These are phyloP conservation scores for Nyssa sinensis DNA, from an alignment of 148 eudicot species.

Conservation along the genomic window DNA sequence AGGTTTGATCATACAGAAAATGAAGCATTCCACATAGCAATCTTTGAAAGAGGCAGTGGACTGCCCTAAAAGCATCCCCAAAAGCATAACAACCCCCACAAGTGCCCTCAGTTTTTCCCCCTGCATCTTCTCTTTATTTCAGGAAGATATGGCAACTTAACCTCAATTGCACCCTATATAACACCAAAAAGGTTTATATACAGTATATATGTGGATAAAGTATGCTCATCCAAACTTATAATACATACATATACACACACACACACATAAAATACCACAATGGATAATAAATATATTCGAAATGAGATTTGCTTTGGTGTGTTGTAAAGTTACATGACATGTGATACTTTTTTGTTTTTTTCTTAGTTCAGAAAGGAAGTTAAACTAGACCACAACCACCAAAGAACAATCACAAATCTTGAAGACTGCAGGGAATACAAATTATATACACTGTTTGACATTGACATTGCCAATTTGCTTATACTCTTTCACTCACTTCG, in stretches of 20 bases:
- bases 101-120: slow-evolving; percentile 14
- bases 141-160: not conserved
- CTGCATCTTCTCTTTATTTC: not conserved
- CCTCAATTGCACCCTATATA: slow-evolving; percentile 3
- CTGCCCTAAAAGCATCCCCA: slow-evolving; percentile 20
- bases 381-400: not conserved
- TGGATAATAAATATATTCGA: no score
- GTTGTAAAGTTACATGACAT: not conserved
- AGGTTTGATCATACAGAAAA: slow-evolving; percentile 44
- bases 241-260: not conserved
- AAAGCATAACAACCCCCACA: slow-evolving; percentile 15
- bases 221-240: not conserved
- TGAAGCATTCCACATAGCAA: slow-evolving; percentile 42
- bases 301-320: not conserved
- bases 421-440: no score
- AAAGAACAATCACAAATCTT: no score
- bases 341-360: not conserved
- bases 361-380: not conserved
- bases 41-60: slow-evolving; percentile 27
- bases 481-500: no score
- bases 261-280: no score
- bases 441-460: no score
- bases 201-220: no score
- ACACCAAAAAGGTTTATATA: no score
- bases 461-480: no score